These are phyloP conservation scores for Saccharomyces hybrid DNA, from an alignment of 1,139 yeast genomes.

Conservation along the genomic window DNA sequence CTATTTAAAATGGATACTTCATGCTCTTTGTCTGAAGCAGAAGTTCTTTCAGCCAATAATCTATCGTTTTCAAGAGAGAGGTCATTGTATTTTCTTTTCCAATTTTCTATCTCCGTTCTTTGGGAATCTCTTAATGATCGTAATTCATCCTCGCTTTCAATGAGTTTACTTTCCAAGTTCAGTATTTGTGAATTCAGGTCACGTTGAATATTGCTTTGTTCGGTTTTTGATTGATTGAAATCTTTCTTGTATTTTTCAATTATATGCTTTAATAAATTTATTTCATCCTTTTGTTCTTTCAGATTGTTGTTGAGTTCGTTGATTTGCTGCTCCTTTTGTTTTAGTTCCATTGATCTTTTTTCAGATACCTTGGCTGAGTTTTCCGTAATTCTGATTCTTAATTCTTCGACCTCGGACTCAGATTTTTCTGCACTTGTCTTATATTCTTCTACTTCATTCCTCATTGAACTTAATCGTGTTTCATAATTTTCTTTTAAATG, in stretches of 20 bases:
- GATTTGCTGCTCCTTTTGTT: constrained; percentile 8
- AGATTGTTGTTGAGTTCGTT: constrained; percentile 6
- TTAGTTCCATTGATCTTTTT: constrained; percentile 4
- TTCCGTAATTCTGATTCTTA: neutral
- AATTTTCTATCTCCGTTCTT: constrained; percentile 4
- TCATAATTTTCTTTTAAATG: neutral
- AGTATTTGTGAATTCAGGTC: neutral
- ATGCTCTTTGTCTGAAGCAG: constrained; percentile 1
- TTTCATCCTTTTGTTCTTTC: constrained; percentile 10
- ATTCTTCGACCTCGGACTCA: constrained; percentile 4
- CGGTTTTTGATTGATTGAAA: neutral
- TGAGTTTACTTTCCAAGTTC: neutral
- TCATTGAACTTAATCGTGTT: neutral
- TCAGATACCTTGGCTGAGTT: neutral
- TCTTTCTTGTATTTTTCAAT: constrained; percentile 11
- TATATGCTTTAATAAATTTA: constrained; percentile 12
- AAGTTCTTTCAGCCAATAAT: neutral
- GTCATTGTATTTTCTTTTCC: constrained; percentile 2
- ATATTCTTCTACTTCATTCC: constrained; percentile 8
- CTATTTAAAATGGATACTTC: constrained; percentile 8
- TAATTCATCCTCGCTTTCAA: constrained; percentile 3
- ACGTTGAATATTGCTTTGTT: neutral
- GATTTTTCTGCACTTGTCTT: neutral
- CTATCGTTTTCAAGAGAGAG: neutral
- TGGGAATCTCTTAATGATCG: constrained; percentile 1